Percentiles rank a stretch among this genome's conserved stretches.
These are phyloP conservation scores for Pythium monospermum DNA, from an alignment of 352 stramenopile genomes.

Conservation along the genomic window DNA sequence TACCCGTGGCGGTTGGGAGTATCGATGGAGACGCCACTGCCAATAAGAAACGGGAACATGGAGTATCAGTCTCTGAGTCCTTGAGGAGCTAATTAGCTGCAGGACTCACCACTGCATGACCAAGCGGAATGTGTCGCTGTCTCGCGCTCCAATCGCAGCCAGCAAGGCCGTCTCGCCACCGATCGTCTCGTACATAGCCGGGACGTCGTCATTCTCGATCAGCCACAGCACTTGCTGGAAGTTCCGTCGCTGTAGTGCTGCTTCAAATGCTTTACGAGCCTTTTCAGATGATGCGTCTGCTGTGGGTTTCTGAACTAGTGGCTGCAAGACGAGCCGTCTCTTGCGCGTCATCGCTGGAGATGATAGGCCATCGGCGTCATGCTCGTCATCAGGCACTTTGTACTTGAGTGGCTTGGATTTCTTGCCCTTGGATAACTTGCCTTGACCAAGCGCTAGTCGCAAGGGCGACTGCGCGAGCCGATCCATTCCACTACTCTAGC, in stretches of 20 bases:
- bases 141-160: constrained; percentile 44
- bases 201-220: constrained; percentile 52
- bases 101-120: constrained; percentile 38
- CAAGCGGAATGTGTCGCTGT: constrained; percentile 31
- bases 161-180: constrained; percentile 58
- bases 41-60: background rate
- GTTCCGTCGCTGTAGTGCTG: constrained; percentile 50
- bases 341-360: constrained; percentile 3
- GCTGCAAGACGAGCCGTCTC: constrained; percentile 6
- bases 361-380: background rate
- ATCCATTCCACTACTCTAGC: constrained; percentile 10
- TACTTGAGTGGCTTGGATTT: background rate
- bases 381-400: background rate
- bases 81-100: background rate
- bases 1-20: constrained; percentile 46
- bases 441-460: background rate
- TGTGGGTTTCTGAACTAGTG: background rate
- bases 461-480: constrained; percentile 20
- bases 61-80: background rate
- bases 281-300: constrained; percentile 3
- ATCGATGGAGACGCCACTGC: constrained; percentile 56
- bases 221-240: constrained; percentile 64
- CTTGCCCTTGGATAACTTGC: background rate
- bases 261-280: constrained; percentile 33
- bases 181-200: constrained; percentile 42